phyloP scores from a whole-genome alignment of 257 asterid genomes.

The Perilla frutescens region DNA sequence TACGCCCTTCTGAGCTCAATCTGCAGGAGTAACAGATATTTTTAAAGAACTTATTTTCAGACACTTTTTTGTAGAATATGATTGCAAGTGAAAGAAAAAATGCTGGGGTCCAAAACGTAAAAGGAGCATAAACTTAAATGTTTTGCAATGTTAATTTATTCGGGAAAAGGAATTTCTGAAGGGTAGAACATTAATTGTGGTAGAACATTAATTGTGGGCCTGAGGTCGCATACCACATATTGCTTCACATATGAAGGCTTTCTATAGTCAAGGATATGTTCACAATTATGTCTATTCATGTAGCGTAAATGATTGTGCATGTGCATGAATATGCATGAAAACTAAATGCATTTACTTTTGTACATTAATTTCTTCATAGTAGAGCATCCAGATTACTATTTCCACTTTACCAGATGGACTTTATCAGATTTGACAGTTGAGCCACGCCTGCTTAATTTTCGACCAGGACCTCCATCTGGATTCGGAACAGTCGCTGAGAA shows the following conservation, averaged over 20 bases:
- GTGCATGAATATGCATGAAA: slow-evolving; percentile 4
- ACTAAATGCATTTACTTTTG: background rate
- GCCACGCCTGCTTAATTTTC: slow-evolving; percentile 50
- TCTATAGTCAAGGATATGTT: too few species aligned
- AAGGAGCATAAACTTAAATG: slow-evolving; percentile 1
- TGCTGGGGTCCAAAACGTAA: background rate
- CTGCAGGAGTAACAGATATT: slow-evolving; percentile 49
- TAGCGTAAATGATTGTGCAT: background rate
- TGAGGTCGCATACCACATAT: too few species aligned
- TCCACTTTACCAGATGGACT: slow-evolving; percentile 72
- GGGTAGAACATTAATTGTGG: too few species aligned
- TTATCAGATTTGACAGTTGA: slow-evolving; percentile 65
- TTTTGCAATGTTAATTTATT: background rate
- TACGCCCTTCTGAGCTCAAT: slow-evolving; percentile 87
- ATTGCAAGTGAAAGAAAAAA: slow-evolving; percentile 26
- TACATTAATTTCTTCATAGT: background rate
- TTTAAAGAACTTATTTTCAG: background rate
- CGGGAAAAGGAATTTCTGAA: background rate
- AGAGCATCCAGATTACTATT: background rate
- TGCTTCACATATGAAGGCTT: background rate
- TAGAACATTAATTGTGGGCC: too few species aligned
- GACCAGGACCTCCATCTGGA: slow-evolving; percentile 44
- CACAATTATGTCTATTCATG: background rate
- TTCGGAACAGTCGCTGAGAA: slow-evolving; percentile 67
- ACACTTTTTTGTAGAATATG: background rate